These are phyloP conservation scores for Lanmaoa rubissima DNA, from an alignment of 768 basidiomycete genomes.

Conservation along the genomic window DNA sequence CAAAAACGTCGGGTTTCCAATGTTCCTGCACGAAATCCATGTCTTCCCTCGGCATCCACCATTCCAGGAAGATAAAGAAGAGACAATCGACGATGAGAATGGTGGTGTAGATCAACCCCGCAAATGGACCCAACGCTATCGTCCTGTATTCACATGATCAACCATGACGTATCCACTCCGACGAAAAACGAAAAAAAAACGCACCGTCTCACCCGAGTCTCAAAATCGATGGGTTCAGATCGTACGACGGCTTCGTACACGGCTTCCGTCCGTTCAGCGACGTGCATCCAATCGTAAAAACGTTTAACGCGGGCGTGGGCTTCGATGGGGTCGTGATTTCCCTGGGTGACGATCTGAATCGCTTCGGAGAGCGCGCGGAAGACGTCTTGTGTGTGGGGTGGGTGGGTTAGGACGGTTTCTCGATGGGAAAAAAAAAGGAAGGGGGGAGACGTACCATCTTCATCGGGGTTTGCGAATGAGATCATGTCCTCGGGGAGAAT, in stretches of 20 bases:
- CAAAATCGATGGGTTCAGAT: constrained; percentile 64
- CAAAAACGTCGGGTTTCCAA: constrained; percentile 48
- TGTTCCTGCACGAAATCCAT: constrained; percentile 70
- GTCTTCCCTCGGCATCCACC: constrained; percentile 74
- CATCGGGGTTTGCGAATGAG: constrained; percentile 90
- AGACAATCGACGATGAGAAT: constrained; percentile 89
- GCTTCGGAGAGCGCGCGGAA: constrained; percentile 81
- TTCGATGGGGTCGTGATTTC: constrained; percentile 67
- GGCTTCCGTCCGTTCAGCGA: constrained; percentile 75
- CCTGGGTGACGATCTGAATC: constrained; percentile 62
- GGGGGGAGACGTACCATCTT: constrained; percentile 64
- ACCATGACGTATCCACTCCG: neutral
- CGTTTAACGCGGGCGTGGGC: constrained; percentile 76
- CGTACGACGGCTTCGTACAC: constrained; percentile 75
- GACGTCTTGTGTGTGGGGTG: constrained; percentile 54
- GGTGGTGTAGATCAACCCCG: constrained; percentile 83
- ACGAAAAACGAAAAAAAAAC: constrained; percentile 6
- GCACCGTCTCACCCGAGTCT: constrained; percentile 75
- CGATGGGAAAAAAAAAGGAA: neutral
- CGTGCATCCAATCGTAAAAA: constrained; percentile 86
- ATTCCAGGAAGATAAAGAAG: constrained; percentile 83
- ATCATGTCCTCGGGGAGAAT: constrained; percentile 94
- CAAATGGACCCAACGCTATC: constrained; percentile 73
- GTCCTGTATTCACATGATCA: constrained; percentile 46
- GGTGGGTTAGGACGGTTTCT: neutral